Evolutionary conservation across 345 rosid genomes (phyloP).

Genomic region (Combretum micranthum): DNA sequence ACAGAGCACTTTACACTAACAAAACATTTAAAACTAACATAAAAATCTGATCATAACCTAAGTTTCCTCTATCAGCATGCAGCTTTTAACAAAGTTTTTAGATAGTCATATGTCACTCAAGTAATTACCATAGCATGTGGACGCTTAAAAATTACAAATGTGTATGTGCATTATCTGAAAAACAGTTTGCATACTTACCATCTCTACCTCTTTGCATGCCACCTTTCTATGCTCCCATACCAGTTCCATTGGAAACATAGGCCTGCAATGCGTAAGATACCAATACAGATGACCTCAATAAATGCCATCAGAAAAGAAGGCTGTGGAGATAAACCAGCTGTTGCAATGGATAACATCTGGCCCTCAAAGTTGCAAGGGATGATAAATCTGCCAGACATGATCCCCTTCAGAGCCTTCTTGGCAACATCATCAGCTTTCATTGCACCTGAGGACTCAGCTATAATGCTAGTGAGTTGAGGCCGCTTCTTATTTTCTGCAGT

Average conservation of each 20-base stretch:
- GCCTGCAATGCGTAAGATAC: conserved; percentile 41
- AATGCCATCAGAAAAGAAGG: conserved; percentile 68
- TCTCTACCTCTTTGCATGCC: conserved; percentile 22
- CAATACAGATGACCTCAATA: conserved; percentile 52
- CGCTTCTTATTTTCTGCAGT: conserved; percentile 54
- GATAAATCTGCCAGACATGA: conserved; percentile 54
- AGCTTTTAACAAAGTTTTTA: too few species aligned
- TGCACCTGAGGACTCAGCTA: conserved; percentile 51
- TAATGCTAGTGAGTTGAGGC: conserved; percentile 53
- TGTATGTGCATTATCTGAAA: too few species aligned
- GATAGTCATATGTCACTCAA: too few species aligned
- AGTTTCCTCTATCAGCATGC: too few species aligned
- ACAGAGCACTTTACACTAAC: too few species aligned
- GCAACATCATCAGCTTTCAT: conserved; percentile 86
- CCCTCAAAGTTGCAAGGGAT: conserved; percentile 80
- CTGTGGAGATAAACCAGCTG: conserved; percentile 77
- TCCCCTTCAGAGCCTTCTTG: conserved; percentile 57
- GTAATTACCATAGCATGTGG: too few species aligned
- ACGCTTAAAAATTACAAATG: too few species aligned
- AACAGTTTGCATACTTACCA: conserved; percentile 13
- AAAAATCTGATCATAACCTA: too few species aligned
- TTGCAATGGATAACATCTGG: conserved; percentile 42
- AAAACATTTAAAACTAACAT: too few species aligned
- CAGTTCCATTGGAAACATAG: conserved; percentile 71
- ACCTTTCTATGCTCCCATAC: conserved; percentile 55